Evolutionary conservation across 2,329 filamentous ascomycete species (phyloP).

Genomic region (Ophiostoma ulmi): DNA sequence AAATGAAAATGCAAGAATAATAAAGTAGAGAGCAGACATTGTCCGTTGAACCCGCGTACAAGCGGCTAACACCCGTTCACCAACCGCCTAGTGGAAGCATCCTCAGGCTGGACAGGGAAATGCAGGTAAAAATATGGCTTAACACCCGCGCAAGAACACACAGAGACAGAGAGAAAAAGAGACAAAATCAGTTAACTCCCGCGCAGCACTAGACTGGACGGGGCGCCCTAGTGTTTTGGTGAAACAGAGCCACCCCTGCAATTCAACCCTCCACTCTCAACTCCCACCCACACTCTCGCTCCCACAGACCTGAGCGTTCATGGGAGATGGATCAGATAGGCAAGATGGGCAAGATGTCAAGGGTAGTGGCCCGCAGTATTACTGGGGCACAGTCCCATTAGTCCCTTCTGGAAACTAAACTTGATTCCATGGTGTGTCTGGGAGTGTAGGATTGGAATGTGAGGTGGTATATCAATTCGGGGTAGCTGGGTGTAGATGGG

Average conservation of each 20-base stretch:
- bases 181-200: conserved; percentile 14
- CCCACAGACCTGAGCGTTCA: conserved; percentile 12
- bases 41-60: conserved; percentile 15
- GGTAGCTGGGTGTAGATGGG: background rate
- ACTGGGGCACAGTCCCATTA: conserved; percentile 8
- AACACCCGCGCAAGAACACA: background rate
- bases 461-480: conserved; percentile 5
- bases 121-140: background rate
- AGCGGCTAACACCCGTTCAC: conserved; percentile 19
- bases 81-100: conserved; percentile 20
- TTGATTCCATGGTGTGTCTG: conserved; percentile 21
- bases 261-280: conserved; percentile 37
- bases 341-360: background rate
- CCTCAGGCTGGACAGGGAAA: conserved; percentile 4
- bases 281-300: conserved; percentile 21
- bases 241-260: conserved; percentile 50
- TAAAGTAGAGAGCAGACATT: background rate
- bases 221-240: conserved; percentile 34
- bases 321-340: background rate
- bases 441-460: conserved; percentile 15
- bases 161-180: background rate
- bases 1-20: background rate
- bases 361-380: conserved; percentile 3
- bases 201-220: conserved; percentile 23
- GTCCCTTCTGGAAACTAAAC: conserved; percentile 24